Conservation (phyloP, 192 early-diverging fungal genomes). For the Pecoramyces ruminantium region DNA sequence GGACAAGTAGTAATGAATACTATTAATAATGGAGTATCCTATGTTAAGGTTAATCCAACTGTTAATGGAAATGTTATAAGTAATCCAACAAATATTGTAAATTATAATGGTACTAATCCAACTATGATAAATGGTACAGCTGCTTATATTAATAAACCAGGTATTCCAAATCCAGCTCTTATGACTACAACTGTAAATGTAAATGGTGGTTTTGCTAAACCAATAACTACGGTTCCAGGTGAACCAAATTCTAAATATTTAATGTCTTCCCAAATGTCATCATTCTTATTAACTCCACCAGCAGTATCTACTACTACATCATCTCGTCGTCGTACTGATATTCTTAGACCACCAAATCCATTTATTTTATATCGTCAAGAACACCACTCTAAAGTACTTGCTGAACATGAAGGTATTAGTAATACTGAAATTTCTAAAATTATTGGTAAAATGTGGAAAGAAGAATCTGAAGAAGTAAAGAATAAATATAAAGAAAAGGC, state of each 20-base stretch:
- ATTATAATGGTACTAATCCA: not conserved
- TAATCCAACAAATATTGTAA: not conserved
- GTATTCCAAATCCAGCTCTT: not conserved
- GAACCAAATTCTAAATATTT: too few species aligned
- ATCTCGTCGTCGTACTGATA: not conserved
- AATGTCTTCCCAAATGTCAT: not conserved
- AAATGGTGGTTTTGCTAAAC: not conserved
- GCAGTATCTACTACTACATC: not conserved
- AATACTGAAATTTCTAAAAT: constrained; percentile 36
- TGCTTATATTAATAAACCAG: not conserved
- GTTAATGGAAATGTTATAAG: not conserved
- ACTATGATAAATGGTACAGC: not conserved
- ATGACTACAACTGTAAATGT: not conserved
- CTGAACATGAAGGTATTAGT: constrained; percentile 23
- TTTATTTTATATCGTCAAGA: constrained; percentile 36
- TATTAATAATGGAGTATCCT: not conserved
- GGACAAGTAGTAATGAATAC: not conserved
- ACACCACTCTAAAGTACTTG: constrained; percentile 27
- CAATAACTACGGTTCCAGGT: not conserved
- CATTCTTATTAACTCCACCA: not conserved
- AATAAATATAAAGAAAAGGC: constrained; percentile 29
- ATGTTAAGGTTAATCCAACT: not conserved
- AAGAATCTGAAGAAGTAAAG: constrained; percentile 18
- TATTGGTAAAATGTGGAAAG: constrained; percentile 34
- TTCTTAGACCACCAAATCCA: constrained; percentile 25